Evolutionary conservation across 352 stramenopile genomes (phyloP), one percentile per base, ranked within the genome.

Genomic region (Peronospora belbahrii): DNA sequence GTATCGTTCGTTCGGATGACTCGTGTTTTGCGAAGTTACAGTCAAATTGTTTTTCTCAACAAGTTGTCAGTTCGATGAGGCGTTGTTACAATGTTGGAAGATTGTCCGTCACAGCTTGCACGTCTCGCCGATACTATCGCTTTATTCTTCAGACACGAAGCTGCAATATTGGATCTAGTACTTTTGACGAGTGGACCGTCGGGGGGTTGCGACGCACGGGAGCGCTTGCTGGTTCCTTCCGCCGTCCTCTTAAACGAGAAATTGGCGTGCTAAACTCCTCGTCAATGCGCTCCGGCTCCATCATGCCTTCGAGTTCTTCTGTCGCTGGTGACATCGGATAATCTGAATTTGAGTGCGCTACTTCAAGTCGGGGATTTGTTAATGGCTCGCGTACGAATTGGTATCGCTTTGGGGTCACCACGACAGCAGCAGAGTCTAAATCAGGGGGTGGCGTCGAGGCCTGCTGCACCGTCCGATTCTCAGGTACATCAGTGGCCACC

Each of bases 191-290:
- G 77, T 59, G 4, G 72, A 77, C 32, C 80, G 77, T 32, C 75
- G 66, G 22, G 80, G n/a, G 80, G 47, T 92, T 92, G 46, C 80
- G 77, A 44, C 80, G 80, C 31, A 82, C 70, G 0, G 80, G 75
- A 10, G 64, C 65, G 40, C 65, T 83, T 9, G 44, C 62, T n/a
- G 71, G 57, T 48, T 87, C 73, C 55, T 76, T 86, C 40, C 67
- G 54, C n/a, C 66, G 67, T 7, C 50, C 64, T 28, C 59, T 67
- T 42, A 68, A 75, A 24, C 72, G 54, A 3, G 56, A 74, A 25
- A 83, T 69, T 13, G 74, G 74, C 39, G 78, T 88, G 59, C 72
- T 85, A 61, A 89, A 89, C 56, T 89, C 78, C 44, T 89, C 78
- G 50, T 89, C 78, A 41, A 89, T 83, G 40, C 70, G 63, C 44